Conservation (phyloP, 129 eudicot species). For the Deinandra increscens region DNA sequence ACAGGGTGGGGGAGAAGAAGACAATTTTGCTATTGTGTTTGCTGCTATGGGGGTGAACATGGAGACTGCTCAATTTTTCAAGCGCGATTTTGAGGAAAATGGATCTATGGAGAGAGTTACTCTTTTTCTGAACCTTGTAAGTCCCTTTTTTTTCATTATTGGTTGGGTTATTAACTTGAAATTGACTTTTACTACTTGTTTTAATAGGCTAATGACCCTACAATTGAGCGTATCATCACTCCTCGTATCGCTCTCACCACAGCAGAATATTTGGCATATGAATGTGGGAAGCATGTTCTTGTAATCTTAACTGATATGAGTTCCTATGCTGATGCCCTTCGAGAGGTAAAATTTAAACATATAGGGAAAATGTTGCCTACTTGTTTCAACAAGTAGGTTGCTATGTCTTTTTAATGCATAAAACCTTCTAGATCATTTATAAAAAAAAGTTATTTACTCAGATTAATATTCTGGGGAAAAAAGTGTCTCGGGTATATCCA, state of each 20-base stretch:
- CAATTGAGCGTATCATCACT: conserved; percentile 89
- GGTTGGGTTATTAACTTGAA: not conserved
- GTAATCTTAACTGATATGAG: conserved; percentile 96
- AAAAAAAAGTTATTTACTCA: not conserved
- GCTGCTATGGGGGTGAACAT: conserved; percentile 99
- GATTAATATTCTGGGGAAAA: not conserved
- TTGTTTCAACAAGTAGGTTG: not conserved
- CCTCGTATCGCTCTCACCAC: conserved; percentile 94
- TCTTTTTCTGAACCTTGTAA: conserved; percentile 87
- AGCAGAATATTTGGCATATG: conserved; percentile 91
- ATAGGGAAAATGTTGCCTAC: not conserved
- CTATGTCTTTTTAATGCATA: not conserved
- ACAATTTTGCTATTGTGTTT: conserved; percentile 96
- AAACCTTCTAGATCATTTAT: not conserved
- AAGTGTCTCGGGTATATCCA: not conserved
- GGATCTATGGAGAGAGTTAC: conserved; percentile 99
- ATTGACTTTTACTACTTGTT: not conserved
- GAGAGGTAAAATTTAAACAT: conserved; percentile 61
- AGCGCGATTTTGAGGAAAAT: conserved; percentile 99
- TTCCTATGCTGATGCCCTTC: conserved; percentile 99
- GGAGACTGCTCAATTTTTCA: conserved; percentile 98
- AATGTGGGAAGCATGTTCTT: conserved; percentile 96
- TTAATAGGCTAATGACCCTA: conserved; percentile 87
- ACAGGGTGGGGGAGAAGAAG: conserved; percentile 77
- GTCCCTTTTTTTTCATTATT: not conserved